A percentile compares a stretch with the other conserved stretches of the same genome.
These are phyloP conservation scores for Neofusicoccum umdonicola DNA, from an alignment of 2,329 filamentous ascomycete genomes.

Conservation along the genomic window DNA sequence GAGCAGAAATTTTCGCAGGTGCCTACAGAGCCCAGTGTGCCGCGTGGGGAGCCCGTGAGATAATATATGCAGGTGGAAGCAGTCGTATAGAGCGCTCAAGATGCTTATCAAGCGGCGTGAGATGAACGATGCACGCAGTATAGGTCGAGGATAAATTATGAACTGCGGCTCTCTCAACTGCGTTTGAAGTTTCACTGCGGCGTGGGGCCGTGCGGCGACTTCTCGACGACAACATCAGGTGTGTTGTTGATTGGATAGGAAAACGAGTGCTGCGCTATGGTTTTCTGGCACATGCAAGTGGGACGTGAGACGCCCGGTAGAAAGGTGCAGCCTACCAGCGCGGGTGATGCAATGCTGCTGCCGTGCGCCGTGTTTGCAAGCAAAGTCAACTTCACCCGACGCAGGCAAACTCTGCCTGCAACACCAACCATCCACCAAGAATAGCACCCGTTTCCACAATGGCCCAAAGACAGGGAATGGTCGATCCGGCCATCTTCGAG, in stretches of 20 bases:
- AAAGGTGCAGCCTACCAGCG: neutral
- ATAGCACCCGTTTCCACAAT: conserved; percentile 22
- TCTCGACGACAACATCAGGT: neutral
- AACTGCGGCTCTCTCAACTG: neutral
- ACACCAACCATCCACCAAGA: conserved; percentile 9
- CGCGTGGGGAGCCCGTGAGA: too few relatives aligned
- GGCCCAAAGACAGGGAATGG: conserved; percentile 50
- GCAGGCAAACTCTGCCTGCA: conserved; percentile 16
- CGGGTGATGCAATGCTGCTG: conserved; percentile 1
- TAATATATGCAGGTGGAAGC: too few relatives aligned
- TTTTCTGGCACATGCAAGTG: neutral
- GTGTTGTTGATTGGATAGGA: neutral
- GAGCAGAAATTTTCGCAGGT: neutral
- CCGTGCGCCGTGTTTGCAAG: neutral
- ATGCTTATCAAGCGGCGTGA: neutral
- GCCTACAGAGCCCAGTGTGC: neutral
- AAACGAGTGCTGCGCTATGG: neutral
- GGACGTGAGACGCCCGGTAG: neutral
- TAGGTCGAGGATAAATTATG: neutral
- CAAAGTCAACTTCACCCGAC: conserved; percentile 4
- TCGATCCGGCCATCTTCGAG: conserved; percentile 82
- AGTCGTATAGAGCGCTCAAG: too few relatives aligned
- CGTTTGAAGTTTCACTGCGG: neutral
- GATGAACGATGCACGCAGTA: neutral
- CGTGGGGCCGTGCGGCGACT: conserved; percentile 3